phyloP scores from a whole-genome alignment of 345 rosid species.

The Eucalyptus erythrocorys region DNA sequence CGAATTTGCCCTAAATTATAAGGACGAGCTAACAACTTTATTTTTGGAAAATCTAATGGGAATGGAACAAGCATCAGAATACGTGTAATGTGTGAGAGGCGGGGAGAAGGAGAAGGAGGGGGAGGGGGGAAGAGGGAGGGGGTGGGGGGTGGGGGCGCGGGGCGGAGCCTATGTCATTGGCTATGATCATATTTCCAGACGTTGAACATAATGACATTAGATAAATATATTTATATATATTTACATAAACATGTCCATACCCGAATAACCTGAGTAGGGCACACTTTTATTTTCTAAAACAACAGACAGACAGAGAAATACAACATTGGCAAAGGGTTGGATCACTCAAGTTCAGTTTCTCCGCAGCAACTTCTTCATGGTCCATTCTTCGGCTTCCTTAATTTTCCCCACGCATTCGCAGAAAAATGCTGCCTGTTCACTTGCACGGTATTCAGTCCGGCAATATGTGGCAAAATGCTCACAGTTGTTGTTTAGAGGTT shows the following conservation, averaged over 20 bases:
- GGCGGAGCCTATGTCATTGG: background rate
- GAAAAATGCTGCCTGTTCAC: background rate
- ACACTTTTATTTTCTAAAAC: too few relatives aligned
- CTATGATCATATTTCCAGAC: background rate
- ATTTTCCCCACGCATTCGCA: slow-evolving; percentile 1
- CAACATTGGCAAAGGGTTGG: too few relatives aligned
- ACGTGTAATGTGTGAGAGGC: background rate
- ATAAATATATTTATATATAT: too few relatives aligned
- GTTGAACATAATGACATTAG: background rate
- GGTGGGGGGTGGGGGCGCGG: too few relatives aligned
- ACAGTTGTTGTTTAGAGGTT: background rate
- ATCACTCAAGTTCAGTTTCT: too few relatives aligned
- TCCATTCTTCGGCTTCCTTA: slow-evolving; percentile 15
- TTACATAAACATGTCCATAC: too few relatives aligned
- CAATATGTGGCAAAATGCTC: background rate
- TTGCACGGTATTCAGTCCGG: background rate
- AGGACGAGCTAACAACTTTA: too few relatives aligned
- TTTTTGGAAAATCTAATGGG: too few relatives aligned
- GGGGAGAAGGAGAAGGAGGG: too few relatives aligned
- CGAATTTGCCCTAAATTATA: too few relatives aligned
- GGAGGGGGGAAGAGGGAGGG: too few relatives aligned
- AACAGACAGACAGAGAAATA: background rate
- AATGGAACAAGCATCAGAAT: background rate
- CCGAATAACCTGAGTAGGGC: background rate
- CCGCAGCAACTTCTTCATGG: too few relatives aligned